Conservation (phyloP, 2,329 filamentous ascomycete species). For the Albophoma yamanashiensis region DNA sequence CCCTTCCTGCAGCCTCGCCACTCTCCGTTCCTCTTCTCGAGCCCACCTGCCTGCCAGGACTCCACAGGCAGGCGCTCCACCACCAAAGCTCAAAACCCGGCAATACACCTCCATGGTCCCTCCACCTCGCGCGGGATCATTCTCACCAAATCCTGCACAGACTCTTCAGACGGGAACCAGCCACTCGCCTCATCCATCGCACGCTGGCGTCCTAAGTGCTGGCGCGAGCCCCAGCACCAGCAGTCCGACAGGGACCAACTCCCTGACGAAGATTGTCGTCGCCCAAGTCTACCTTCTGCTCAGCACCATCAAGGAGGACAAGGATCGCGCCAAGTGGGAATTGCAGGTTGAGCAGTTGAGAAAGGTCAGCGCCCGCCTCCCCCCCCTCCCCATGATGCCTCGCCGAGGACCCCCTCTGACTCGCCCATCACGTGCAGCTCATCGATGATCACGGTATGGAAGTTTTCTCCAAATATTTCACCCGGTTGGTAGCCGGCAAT, state of each 20-base stretch:
- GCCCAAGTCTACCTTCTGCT: constrained; percentile 92
- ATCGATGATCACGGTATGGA: constrained; percentile 99
- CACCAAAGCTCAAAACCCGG: constrained; percentile 17
- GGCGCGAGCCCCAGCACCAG: constrained; percentile 50
- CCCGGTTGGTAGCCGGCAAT: constrained; percentile 84
- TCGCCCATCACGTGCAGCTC: constrained; percentile 43
- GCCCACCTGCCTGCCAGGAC: constrained; percentile 22
- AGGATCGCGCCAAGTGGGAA: constrained; percentile 84
- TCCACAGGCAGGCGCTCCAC: constrained; percentile 24
- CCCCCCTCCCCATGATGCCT: background rate
- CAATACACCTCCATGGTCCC: constrained; percentile 44
- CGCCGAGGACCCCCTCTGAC: constrained; percentile 8
- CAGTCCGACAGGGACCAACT: constrained; percentile 52
- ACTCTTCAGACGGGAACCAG: constrained; percentile 44
- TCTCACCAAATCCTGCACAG: constrained; percentile 51
- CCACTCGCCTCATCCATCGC: constrained; percentile 47
- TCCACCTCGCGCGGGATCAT: constrained; percentile 52
- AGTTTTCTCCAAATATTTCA: constrained; percentile 92
- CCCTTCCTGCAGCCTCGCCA: constrained; percentile 15
- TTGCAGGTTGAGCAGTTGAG: constrained; percentile 81
- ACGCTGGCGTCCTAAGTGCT: constrained; percentile 46
- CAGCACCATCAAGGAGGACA: constrained; percentile 90
- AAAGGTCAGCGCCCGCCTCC: constrained; percentile 55
- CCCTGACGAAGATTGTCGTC: constrained; percentile 84
- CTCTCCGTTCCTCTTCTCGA: constrained; percentile 14